phyloP scores from a whole-genome alignment of 2,329 filamentous ascomycete species.

The Colletotrichum higginsianum region DNA sequence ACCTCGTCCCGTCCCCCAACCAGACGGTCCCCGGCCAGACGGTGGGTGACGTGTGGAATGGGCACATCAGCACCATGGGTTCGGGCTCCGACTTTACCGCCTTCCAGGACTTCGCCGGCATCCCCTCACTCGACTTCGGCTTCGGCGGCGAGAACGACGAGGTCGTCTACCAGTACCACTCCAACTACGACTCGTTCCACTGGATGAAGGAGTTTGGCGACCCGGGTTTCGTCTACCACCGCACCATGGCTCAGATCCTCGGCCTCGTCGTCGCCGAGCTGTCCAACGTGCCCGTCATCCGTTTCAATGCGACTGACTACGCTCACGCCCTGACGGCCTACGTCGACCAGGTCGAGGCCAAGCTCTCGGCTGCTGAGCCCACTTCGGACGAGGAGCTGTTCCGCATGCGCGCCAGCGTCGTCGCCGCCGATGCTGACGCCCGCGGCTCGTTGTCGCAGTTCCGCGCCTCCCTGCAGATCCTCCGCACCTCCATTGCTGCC shows the following conservation, averaged over 20 bases:
- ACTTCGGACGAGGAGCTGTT: slow-evolving; percentile 50
- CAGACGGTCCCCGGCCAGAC: slow-evolving; percentile 82
- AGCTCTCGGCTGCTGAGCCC: slow-evolving; percentile 55
- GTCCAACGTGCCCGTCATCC: slow-evolving; percentile 72
- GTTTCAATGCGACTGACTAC: slow-evolving; percentile 77
- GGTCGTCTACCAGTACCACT: slow-evolving; percentile 86
- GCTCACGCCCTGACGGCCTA: slow-evolving; percentile 69
- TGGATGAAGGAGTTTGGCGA: slow-evolving; percentile 92
- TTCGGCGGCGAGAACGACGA: slow-evolving; percentile 63
- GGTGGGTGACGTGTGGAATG: slow-evolving; percentile 78
- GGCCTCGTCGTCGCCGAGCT: slow-evolving; percentile 74
- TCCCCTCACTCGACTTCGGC: slow-evolving; percentile 76
- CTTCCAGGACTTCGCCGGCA: slow-evolving; percentile 80
- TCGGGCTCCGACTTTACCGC: slow-evolving; percentile 83
- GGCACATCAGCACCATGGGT: slow-evolving; percentile 75
- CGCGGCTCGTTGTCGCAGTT: slow-evolving; percentile 58
- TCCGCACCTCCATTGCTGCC: slow-evolving; percentile 56
- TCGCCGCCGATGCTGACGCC: slow-evolving; percentile 39
- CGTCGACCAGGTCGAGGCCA: slow-evolving; percentile 65
- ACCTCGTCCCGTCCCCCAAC: slow-evolving; percentile 78
- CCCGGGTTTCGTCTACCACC: slow-evolving; percentile 75
- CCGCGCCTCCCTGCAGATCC: slow-evolving; percentile 54
- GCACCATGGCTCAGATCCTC: slow-evolving; percentile 76
- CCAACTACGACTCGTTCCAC: slow-evolving; percentile 90
- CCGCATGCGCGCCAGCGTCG: slow-evolving; percentile 42